Conservation (phyloP, 2,329 filamentous ascomycete species). For the Clarireedia hainanense region DNA sequence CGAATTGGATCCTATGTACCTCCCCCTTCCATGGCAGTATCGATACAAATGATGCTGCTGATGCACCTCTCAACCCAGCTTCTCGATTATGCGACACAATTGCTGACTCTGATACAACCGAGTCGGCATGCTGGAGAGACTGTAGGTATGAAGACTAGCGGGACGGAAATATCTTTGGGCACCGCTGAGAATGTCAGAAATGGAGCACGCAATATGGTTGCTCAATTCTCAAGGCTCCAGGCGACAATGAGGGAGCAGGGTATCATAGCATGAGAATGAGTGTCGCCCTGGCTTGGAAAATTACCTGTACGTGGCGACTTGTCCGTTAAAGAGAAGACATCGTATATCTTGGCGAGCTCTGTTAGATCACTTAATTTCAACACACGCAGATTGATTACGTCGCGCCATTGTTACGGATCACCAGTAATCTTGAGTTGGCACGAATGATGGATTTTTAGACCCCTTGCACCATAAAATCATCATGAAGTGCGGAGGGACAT, state of each 20-base stretch:
- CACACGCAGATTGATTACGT: too few species aligned
- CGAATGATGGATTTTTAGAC: too few species aligned
- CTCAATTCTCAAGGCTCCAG: background rate
- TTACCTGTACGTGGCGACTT: too few species aligned
- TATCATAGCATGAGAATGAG: too few species aligned
- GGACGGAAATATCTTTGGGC: background rate
- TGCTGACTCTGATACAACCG: slow-evolving; percentile 10
- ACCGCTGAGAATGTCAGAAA: background rate
- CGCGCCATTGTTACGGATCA: too few species aligned
- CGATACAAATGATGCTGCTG: slow-evolving; percentile 20
- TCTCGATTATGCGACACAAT: slow-evolving; percentile 13
- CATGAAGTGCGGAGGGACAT: too few species aligned
- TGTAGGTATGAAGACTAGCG: background rate
- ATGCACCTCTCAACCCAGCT: slow-evolving; percentile 14
- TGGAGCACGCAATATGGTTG: background rate
- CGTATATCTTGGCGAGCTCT: too few species aligned
- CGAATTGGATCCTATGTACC: slow-evolving; percentile 18
- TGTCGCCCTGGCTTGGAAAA: too few species aligned
- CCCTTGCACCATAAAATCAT: too few species aligned
- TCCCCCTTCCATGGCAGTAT: slow-evolving; percentile 10
- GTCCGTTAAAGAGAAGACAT: too few species aligned
- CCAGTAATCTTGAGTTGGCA: too few species aligned
- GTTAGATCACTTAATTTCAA: too few species aligned
- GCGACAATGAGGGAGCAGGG: background rate
- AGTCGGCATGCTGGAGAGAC: background rate